These are phyloP conservation scores for Iris pallida DNA, from an alignment of 116 monocot genomes.

Conservation along the genomic window DNA sequence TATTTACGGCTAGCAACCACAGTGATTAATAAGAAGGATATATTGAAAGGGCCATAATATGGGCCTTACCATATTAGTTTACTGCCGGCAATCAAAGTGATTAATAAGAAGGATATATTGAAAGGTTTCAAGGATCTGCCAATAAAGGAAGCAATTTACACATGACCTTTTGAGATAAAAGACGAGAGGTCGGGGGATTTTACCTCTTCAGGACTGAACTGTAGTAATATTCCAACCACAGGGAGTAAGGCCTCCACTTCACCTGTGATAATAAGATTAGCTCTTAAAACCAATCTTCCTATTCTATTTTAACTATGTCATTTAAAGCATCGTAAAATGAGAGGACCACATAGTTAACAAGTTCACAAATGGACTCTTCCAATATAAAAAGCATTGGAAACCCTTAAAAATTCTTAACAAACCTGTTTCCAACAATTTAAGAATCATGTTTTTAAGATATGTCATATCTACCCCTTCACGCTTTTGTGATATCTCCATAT, in stretches of 20 bases:
- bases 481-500: slow-evolving; percentile 86
- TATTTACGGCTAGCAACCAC: too few species aligned
- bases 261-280: too few species aligned
- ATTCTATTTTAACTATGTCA: not conserved
- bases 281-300: not conserved
- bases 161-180: not conserved
- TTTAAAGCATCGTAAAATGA: not conserved
- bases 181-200: not conserved
- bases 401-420: not conserved
- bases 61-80: too few species aligned
- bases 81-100: too few species aligned
- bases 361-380: not conserved
- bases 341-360: not conserved
- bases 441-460: slow-evolving; percentile 91
- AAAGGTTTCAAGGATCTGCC: too few species aligned
- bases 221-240: slow-evolving; percentile 78
- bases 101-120: too few species aligned
- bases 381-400: not conserved
- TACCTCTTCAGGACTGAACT: slow-evolving; percentile 91
- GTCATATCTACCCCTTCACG: slow-evolving; percentile 97
- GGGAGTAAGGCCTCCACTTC: slow-evolving; percentile 91
- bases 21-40: too few species aligned
- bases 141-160: too few species aligned
- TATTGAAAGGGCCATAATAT: too few species aligned
- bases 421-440: slow-evolving; percentile 98